phyloP scores from a whole-genome alignment of 1,284 basidiomycete species.

The Ustilago bromivora region DNA sequence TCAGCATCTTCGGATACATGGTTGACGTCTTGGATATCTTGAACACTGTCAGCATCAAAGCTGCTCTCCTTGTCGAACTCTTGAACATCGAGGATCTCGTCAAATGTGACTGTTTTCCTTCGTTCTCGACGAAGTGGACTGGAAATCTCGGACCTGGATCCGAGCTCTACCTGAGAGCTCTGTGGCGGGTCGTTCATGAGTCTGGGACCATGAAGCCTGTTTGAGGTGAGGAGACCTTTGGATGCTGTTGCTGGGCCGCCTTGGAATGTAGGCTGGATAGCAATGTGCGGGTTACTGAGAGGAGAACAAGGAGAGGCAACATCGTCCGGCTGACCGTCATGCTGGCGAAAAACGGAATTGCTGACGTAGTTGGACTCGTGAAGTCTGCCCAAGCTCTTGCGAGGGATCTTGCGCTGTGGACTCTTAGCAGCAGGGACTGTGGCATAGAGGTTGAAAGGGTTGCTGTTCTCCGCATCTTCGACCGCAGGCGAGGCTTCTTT shows the following conservation, averaged over 20 bases:
- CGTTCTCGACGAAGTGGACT: slow-evolving; percentile 39
- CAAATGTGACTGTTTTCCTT: slow-evolving; percentile 81
- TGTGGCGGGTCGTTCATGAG: slow-evolving; percentile 32
- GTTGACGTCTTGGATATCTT: slow-evolving; percentile 26
- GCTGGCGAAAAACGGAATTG: slow-evolving; percentile 76
- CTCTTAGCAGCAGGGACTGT: slow-evolving; percentile 16
- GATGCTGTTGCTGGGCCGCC: slow-evolving; percentile 23
- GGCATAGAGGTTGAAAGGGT: slow-evolving; percentile 34
- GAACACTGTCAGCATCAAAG: slow-evolving; percentile 55
- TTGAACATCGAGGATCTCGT: slow-evolving; percentile 85
- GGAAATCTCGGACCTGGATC: neutral
- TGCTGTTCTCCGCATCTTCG: slow-evolving; percentile 41
- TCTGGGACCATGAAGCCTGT: slow-evolving; percentile 81
- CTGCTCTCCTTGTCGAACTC: slow-evolving; percentile 72
- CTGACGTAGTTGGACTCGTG: slow-evolving; percentile 55
- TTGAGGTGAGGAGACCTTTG: slow-evolving; percentile 82
- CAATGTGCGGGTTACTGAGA: slow-evolving; percentile 9
- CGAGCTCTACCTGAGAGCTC: slow-evolving; percentile 3
- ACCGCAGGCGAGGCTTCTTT: slow-evolving; percentile 1
- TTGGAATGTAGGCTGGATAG: neutral
- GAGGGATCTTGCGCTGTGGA: slow-evolving; percentile 33
- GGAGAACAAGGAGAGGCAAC: slow-evolving; percentile 16
- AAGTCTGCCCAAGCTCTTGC: slow-evolving; percentile 56
- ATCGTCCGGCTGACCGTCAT: slow-evolving; percentile 61
- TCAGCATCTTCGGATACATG: slow-evolving; percentile 23